Conservation (phyloP, 768 basidiomycete genomes). For the Naematelia encephala region DNA sequence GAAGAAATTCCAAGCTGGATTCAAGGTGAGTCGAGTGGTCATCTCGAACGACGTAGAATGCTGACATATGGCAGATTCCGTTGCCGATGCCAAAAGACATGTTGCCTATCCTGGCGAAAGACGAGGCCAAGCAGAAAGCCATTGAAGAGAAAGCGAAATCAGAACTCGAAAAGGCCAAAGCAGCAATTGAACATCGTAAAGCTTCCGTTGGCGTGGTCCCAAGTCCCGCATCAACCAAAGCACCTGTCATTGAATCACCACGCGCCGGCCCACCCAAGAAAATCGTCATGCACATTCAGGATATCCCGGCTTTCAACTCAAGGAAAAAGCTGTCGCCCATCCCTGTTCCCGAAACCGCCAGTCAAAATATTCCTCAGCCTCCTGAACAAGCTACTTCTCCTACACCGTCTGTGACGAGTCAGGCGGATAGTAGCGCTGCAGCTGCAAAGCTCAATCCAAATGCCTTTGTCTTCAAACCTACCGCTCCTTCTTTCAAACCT, state of each 20-base stretch:
- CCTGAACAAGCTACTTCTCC: constrained; percentile 35
- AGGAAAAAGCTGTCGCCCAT: constrained; percentile 48
- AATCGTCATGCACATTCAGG: constrained; percentile 73
- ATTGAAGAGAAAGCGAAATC: constrained; percentile 54
- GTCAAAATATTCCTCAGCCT: constrained; percentile 21
- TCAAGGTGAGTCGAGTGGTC: constrained; percentile 81
- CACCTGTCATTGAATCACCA: constrained; percentile 63
- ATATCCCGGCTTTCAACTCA: constrained; percentile 82
- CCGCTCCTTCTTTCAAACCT: constrained; percentile 71
- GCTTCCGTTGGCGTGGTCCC: constrained; percentile 1
- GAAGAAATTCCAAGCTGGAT: constrained; percentile 84
- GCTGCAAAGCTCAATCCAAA: constrained; percentile 73
- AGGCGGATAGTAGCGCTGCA: constrained; percentile 36
- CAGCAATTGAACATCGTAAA: constrained; percentile 1
- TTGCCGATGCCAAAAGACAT: constrained; percentile 94
- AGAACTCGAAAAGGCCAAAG: constrained; percentile 54
- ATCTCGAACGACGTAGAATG: no score
- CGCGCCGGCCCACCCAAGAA: constrained; percentile 54
- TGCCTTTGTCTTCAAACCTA: constrained; percentile 74
- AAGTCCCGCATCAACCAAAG: constrained; percentile 13
- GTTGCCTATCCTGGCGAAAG: constrained; percentile 86
- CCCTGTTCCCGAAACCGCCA: constrained; percentile 30
- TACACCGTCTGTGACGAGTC: constrained; percentile 44
- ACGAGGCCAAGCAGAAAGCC: constrained; percentile 79
- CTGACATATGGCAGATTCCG: constrained; percentile 62